Base-by-base conservation (phyloP, 345 rosid genomes). In the Stellera chamaejasme region DNA sequence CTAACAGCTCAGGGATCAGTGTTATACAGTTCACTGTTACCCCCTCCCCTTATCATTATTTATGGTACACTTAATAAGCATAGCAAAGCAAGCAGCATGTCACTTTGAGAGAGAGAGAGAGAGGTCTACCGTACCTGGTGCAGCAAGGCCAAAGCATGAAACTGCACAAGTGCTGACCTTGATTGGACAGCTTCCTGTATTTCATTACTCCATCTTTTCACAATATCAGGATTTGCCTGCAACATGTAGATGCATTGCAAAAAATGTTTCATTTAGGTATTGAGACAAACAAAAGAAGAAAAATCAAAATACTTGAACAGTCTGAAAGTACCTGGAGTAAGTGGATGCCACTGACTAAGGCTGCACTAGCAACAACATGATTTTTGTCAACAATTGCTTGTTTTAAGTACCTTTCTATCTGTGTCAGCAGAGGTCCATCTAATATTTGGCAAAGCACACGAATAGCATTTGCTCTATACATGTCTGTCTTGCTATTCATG, bases 381-480 rank as follows among this genome's bases (percentile, higher is more conserved):
- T 93, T 93, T 74, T 93, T 89, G 76, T 93, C 99, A 66, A 93
- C 99, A 61, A 93, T 89, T 52, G 99, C 97, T 81, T 93, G 97
- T 72, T 93, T 93, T 77, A 93, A 71, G 67, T 87, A 93, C 45
- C 99, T 81, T 69, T 93, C 99, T 42, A 89, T 87, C 58, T 93
- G 99, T 63, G 96, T 77, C 14, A 93, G 83, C 60, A 93, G 94
- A 46, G 94, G 81, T 64, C 99, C 97, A 46, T 93, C 99, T 23
- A 84, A 89, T 54, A 93, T 93, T 49, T 77, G 90, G 64, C 99
- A 93, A 67, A 93, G 95, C 64, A 93, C 97, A 67, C 99, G 91
- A 54, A 93, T 93, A 55, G 97, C 97, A 80, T 93, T 93, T 43
- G 97, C 97, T 52, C 96, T 85, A 62, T 89, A 93, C 97, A 84